Evolutionary conservation across 345 rosid genomes (phyloP).

Genomic region (Euphorbia tirucalli): DNA sequence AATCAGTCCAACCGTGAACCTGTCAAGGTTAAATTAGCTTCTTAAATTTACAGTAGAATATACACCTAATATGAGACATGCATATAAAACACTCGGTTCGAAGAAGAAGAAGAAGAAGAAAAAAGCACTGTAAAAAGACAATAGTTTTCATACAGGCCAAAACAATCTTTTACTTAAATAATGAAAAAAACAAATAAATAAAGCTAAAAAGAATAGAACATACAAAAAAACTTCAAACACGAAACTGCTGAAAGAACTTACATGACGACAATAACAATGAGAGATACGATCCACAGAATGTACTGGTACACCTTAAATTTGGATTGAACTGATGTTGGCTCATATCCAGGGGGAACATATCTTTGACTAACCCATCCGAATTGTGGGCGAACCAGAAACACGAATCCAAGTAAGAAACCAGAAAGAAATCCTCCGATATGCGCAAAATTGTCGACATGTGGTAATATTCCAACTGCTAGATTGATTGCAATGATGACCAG

Average conservation of each 20-base stretch:
- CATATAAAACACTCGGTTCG: too few species aligned
- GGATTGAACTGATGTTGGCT: constrained; percentile 27
- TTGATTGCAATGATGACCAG: constrained; percentile 67
- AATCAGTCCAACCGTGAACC: constrained; percentile 57
- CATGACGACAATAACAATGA: constrained; percentile 65
- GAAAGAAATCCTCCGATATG: constrained; percentile 91
- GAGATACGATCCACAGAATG: constrained; percentile 70
- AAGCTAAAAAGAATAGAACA: neutral
- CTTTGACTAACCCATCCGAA: constrained; percentile 70
- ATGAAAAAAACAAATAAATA: too few species aligned
- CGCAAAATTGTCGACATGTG: constrained; percentile 96
- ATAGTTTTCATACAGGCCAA: too few species aligned
- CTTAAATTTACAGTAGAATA: constrained; percentile 3
- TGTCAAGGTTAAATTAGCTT: constrained; percentile 22
- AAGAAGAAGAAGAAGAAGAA: too few species aligned
- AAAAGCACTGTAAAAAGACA: too few species aligned
- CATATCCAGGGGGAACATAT: constrained; percentile 36
- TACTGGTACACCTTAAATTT: constrained; percentile 75
- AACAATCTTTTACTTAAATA: too few species aligned
- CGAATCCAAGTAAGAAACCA: constrained; percentile 86
- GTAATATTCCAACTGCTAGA: constrained; percentile 88
- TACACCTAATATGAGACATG: too few species aligned
- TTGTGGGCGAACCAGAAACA: constrained; percentile 85
- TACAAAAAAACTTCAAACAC: neutral
- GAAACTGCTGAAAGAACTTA: constrained; percentile 31